A percentile compares a stretch with the other conserved stretches of the same genome.
Evolutionary conservation across 352 stramenopile species (phyloP).

Genomic region (Phytopythium ostracodes): DNA sequence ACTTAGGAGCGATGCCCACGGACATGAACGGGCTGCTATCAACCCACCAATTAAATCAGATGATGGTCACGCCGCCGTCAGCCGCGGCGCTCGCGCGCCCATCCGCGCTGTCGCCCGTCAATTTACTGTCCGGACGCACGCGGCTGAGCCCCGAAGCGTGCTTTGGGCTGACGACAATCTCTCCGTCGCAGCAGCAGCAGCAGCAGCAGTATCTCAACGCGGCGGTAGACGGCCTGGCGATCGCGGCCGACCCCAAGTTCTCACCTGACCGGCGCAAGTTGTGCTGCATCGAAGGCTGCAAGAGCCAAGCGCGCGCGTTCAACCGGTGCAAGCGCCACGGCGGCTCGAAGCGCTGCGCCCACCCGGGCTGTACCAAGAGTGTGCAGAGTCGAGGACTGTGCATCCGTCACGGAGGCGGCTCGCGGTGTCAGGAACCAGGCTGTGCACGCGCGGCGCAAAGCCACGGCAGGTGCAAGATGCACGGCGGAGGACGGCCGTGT

Average conservation of each 20-base stretch:
- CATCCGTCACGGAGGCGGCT: slow-evolving; percentile 71
- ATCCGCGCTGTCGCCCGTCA: background rate
- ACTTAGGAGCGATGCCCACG: slow-evolving; percentile 3
- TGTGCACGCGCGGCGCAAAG: slow-evolving; percentile 63
- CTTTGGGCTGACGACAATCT: background rate
- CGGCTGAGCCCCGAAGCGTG: background rate
- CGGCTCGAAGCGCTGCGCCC: slow-evolving; percentile 78
- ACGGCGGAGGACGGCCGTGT: slow-evolving; percentile 47
- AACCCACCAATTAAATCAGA: slow-evolving; percentile 1
- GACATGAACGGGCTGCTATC: background rate
- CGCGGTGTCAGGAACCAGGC: slow-evolving; percentile 57
- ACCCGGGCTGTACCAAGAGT: slow-evolving; percentile 69
- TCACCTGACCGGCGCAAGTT: slow-evolving; percentile 70
- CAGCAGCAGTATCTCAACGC: slow-evolving; percentile 1
- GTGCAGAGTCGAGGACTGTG: slow-evolving; percentile 68
- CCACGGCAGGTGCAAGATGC: slow-evolving; percentile 64
- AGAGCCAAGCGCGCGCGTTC: slow-evolving; percentile 76
- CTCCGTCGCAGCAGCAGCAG: background rate
- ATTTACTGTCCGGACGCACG: background rate
- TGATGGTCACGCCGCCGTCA: slow-evolving; percentile 1
- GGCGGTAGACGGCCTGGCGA: background rate
- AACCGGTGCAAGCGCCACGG: slow-evolving; percentile 84
- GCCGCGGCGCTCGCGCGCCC: background rate
- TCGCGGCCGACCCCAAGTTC: slow-evolving; percentile 15
- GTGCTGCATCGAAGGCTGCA: slow-evolving; percentile 71